Base-by-base conservation (phyloP, 2,329 filamentous ascomycete genomes). In the Beauveria sp. region DNA sequence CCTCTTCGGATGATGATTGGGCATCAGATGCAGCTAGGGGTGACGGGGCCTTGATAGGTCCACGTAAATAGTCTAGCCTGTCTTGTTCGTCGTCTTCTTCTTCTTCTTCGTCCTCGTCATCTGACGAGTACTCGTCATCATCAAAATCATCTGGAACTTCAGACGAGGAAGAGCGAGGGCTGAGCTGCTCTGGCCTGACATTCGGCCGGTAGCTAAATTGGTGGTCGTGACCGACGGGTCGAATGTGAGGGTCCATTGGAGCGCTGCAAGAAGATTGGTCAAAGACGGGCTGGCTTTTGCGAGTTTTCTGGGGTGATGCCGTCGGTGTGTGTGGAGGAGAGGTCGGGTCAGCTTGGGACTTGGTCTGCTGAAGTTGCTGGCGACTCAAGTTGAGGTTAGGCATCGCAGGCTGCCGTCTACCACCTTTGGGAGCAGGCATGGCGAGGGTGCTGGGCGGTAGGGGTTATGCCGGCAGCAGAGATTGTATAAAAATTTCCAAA, bases 291-390 rank as follows among this genome's bases (percentile, higher is more conserved):
- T 71, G 66, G 63, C 69, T 69, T 62, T 72, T 73, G 66, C 71
- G 72, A 55, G 68, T 66, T 62, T 71, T 68, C 34, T 69, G 67
- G 61, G 74, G 73, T 59, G 72, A 72, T 41, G 72, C 70, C 46
- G 75, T 78, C 56, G 78, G 79, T 46, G 78, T 80, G 55, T 77
- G 76, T 46, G 78, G 78, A 64, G 78, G 79, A 66, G 79, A 80
- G 61, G 77, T 75, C 58, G 76, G 78, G 61, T 75, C 72, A 65
- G 70, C 68, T 24, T 53, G 53, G 22, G 59, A 44, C 26, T 61
- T 61, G 52, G 28, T 34, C 56, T 52, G 59, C 22, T 43, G 41
- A 66, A 67, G 61, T 64, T 64, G 58, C 68, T 72, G 70, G 61
- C 68, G 69, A 61, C 64, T 66, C 61, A 72, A 65, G 64, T 74